Evolutionary conservation across 352 stramenopile genomes (phyloP), one percentile per base, ranked within the genome.

Genomic region (Phytopythium mirpurense): DNA sequence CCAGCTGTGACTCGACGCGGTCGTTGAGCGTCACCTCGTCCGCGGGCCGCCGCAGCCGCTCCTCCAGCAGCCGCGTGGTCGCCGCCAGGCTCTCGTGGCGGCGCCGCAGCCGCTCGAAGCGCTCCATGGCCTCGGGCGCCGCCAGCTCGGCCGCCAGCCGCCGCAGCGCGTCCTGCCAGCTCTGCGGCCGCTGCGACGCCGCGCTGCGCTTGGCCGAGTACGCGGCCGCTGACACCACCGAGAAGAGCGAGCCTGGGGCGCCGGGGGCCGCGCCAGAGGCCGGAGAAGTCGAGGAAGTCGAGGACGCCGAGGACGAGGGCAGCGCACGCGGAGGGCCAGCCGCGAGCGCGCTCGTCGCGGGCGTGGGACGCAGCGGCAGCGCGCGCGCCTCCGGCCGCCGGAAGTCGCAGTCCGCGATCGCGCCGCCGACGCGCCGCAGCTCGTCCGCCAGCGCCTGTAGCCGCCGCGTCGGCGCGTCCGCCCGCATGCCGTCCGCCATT

Each of bases 1-100:
- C 75, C 19, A 86, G 45, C n/a, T 82, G 74, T 51, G 47, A 65
- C 56, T 86, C 73, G 32, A 86, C 63, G 57, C 71, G 70, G 34
- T 85, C 68, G 48, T 79, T 78, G 29, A 88, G 32, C 9, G 62
- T 50, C 36, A 72, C 59, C n/a, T 80, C 70, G 54, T 71, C 72
- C 18, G 52, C 65, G 6, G 68, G 63, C 16, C 54, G 44, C 26
- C 54, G 50, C 24, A 78, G 34, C 29, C 70, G 70, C 19, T 74
- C 62, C 54, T 82, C 60, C 19, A 53, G 67, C 19, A 80, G 40
- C 7, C 47, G 52, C 32, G 80, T 62, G 4, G 59, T 66, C n/a
- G 66, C 72, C 5, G 50, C 55, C 12, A 86, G 58, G 36, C 72
- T 68, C 36, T 86, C 70, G 18, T 72, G 66, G 8, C 72, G 62